Conservation (phyloP, 148 eudicot species). For the Pharnaceum exiguum region DNA sequence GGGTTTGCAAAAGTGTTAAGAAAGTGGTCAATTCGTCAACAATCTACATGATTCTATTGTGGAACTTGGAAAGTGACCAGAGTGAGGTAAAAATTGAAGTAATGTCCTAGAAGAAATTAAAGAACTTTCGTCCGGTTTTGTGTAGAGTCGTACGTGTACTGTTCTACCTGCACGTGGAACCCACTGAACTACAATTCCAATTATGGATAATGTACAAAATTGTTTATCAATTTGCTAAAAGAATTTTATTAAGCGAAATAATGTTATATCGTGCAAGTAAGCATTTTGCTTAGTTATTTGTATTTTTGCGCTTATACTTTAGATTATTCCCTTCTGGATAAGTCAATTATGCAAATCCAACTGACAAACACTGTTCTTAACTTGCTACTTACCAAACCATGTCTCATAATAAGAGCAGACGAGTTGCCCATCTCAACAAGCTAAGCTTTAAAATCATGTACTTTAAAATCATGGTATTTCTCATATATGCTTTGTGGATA, state of each 20-base stretch:
- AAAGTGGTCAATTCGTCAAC: background rate
- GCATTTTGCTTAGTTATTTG: too few species aligned
- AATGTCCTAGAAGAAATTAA: background rate
- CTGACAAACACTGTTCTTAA: too few species aligned
- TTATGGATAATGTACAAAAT: background rate
- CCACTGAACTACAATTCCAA: background rate
- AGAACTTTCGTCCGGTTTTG: background rate
- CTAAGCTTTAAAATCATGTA: too few species aligned
- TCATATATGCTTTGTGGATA: conserved; percentile 10
- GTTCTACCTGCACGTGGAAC: conserved; percentile 11
- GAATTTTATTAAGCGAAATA: too few species aligned
- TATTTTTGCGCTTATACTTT: too few species aligned
- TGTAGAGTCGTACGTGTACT: too few species aligned
- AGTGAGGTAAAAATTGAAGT: background rate
- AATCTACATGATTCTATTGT: conserved; percentile 4
- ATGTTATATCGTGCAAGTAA: too few species aligned
- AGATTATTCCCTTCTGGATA: too few species aligned
- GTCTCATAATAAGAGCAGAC: background rate
- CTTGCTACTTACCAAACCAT: too few species aligned
- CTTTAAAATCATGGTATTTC: background rate
- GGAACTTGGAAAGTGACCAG: background rate
- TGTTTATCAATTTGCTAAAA: too few species aligned
- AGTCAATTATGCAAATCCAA: too few species aligned
- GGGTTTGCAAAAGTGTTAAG: background rate
- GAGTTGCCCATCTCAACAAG: background rate